phyloP scores from a whole-genome alignment of 768 basidiomycete genomes.

The Agaricus blazei region DNA sequence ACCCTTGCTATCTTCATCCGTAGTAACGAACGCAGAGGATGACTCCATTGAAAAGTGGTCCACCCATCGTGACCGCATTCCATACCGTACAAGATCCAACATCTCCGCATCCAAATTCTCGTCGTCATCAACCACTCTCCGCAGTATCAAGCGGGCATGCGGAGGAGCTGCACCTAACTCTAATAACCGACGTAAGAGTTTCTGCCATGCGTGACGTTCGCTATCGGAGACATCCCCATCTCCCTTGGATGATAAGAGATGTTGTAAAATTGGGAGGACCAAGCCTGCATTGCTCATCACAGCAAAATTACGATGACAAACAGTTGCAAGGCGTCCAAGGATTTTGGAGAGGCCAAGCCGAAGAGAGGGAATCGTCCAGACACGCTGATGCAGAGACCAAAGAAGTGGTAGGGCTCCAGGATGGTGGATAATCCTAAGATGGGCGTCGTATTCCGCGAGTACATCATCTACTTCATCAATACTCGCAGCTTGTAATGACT shows the following conservation, averaged over 20 bases:
- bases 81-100: slow-evolving; percentile 63
- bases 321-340: slow-evolving; percentile 54
- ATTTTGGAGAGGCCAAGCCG: slow-evolving; percentile 55
- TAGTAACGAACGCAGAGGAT: slow-evolving; percentile 43
- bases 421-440: slow-evolving; percentile 46
- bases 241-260: slow-evolving; percentile 29
- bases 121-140: slow-evolving; percentile 43
- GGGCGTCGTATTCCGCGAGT: slow-evolving; percentile 30
- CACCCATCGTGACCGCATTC: slow-evolving; percentile 74
- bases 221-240: slow-evolving; percentile 27
- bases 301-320: slow-evolving; percentile 67
- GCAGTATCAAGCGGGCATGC: slow-evolving; percentile 62
- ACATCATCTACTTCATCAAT: slow-evolving; percentile 35
- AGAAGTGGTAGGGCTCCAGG: slow-evolving; percentile 61
- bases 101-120: slow-evolving; percentile 57
- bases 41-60: slow-evolving; percentile 71
- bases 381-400: slow-evolving; percentile 33
- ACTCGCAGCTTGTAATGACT: slow-evolving; percentile 29
- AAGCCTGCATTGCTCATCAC: slow-evolving; percentile 58
- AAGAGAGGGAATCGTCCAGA: slow-evolving; percentile 20
- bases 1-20: slow-evolving; percentile 42
- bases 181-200: slow-evolving; percentile 60
- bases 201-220: slow-evolving; percentile 54
- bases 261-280: slow-evolving; percentile 45
- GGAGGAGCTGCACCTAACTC: slow-evolving; percentile 69